Base-by-base conservation (phyloP, 352 stramenopile genomes). In the Pythium aphanidermatum region DNA sequence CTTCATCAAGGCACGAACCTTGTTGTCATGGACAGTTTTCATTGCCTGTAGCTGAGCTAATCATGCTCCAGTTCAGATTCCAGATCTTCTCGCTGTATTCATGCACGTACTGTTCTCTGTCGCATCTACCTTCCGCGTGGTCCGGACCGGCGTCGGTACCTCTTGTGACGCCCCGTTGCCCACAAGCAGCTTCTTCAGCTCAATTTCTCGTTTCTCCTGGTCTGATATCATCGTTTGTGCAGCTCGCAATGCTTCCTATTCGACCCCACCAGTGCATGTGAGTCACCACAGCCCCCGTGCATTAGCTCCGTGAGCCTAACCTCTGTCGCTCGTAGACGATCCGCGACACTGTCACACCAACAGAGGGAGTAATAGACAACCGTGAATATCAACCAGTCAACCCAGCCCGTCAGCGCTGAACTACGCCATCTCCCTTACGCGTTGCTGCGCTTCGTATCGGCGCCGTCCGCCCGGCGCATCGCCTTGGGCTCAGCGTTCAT, bases 1-100 rank as follows among this genome's bases (percentile, higher is more conserved):
- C 39, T 79, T 80, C 84, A 95, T 92, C 14, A 95, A 48, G 23
- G 67, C 66, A n/a, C 76, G 71, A n/a, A 90, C 78, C 60, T 88
- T 87, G 41, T 74, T 67, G 30, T 83, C 69, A 29, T 91, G 74
- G 23, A 74, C 59, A 13, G 60, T 66, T 61, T 85, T 88, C 21
- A 86, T 68, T 11, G 77, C 74, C n/a, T 76, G 53, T 26, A 83
- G 47, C 49, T 89, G 84, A 31, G 65, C 76, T 86, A 37, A 4
- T 16, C 6, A 17, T n/a, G 26, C 14, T 16, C 13, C 8, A 39
- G 13, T n/a, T 30, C 13, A 36, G 17, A 26, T 27, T 34, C 17
- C n/a, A n/a, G n/a, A n/a, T n/a, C n/a, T n/a, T n/a, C n/a, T n/a
- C n/a, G n/a, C n/a, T n/a, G n/a, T n/a, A n/a, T n/a, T n/a, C n/a